Conservation (phyloP, 2,329 filamentous ascomycete genomes). For the Sarocladium oryzae region DNA sequence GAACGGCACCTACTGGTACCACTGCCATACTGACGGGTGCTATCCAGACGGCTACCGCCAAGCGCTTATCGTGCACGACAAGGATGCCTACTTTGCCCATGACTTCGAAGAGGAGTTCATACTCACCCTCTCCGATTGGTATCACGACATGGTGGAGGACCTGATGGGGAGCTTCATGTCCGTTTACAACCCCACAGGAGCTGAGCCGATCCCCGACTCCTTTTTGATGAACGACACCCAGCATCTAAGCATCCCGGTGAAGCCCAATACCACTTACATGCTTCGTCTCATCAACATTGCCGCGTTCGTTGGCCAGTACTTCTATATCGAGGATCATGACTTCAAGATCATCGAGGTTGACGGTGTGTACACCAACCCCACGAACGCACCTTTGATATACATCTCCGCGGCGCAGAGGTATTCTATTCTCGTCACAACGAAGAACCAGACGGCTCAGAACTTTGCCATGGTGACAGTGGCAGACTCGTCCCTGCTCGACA, state of each 20-base stretch:
- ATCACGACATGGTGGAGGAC: conserved; percentile 47
- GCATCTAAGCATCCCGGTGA: conserved; percentile 35
- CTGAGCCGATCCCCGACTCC: conserved; percentile 47
- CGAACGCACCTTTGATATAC: conserved; percentile 37
- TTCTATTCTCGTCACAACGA: conserved; percentile 40
- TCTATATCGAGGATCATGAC: conserved; percentile 38
- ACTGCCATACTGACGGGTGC: conserved; percentile 48
- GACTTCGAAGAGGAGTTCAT: conserved; percentile 48
- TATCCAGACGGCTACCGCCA: conserved; percentile 52
- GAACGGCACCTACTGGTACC: conserved; percentile 56
- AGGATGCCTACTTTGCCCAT: conserved; percentile 37
- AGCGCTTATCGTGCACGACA: conserved; percentile 49
- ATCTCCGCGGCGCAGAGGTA: conserved; percentile 44
- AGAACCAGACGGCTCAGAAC: conserved; percentile 36
- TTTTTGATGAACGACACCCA: conserved; percentile 46
- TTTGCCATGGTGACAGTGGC: conserved; percentile 33
- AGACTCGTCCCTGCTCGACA: conserved; percentile 16
- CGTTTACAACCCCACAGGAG: conserved; percentile 40
- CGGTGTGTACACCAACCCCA: conserved; percentile 41
- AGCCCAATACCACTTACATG: conserved; percentile 45
- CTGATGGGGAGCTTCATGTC: conserved; percentile 42
- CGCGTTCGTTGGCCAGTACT: conserved; percentile 42
- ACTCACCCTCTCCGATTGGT: conserved; percentile 55
- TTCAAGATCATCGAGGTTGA: conserved; percentile 36
- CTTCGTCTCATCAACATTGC: conserved; percentile 47